Evolutionary conservation across 306 rosid genomes (phyloP).

Genomic region (Senna siamea): DNA sequence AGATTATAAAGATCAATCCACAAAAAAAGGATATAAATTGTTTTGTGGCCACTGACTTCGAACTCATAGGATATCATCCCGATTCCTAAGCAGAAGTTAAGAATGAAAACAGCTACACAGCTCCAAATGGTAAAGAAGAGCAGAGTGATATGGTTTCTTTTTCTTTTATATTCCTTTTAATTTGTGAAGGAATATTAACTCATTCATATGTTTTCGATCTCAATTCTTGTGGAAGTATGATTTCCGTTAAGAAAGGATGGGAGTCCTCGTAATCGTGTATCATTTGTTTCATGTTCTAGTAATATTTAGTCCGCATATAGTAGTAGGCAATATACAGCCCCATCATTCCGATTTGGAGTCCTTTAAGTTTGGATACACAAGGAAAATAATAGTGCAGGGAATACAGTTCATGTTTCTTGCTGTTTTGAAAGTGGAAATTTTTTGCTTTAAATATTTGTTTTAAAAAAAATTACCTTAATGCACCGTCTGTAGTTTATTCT

Average conservation of each 20-base stretch:
- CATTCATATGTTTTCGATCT: not conserved
- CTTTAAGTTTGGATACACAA: not conserved
- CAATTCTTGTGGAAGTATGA: not conserved
- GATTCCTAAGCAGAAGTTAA: not conserved
- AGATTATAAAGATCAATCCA: conserved; percentile 41
- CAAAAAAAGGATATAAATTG: conserved; percentile 22
- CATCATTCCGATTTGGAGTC: not conserved
- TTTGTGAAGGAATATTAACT: not conserved
- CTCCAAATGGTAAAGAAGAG: not conserved
- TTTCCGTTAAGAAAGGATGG: not conserved
- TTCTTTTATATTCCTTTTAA: not conserved
- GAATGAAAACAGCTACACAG: not conserved
- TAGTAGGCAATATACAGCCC: not conserved
- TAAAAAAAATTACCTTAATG: not conserved
- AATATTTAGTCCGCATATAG: too few species aligned
- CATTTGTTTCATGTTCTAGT: not conserved
- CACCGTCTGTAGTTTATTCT: not conserved
- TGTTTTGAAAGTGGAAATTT: not conserved
- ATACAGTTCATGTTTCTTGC: too few species aligned
- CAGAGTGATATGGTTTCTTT: not conserved
- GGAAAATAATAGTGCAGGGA: not conserved
- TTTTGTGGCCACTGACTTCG: conserved; percentile 32
- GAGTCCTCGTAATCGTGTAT: not conserved
- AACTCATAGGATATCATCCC: conserved; percentile 35
- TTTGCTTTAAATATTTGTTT: not conserved